Percentiles rank a stretch among this genome's conserved stretches.
Evolutionary conservation across 148 eudicot species (phyloP).

Genomic region (Persicaria tinctoria): DNA sequence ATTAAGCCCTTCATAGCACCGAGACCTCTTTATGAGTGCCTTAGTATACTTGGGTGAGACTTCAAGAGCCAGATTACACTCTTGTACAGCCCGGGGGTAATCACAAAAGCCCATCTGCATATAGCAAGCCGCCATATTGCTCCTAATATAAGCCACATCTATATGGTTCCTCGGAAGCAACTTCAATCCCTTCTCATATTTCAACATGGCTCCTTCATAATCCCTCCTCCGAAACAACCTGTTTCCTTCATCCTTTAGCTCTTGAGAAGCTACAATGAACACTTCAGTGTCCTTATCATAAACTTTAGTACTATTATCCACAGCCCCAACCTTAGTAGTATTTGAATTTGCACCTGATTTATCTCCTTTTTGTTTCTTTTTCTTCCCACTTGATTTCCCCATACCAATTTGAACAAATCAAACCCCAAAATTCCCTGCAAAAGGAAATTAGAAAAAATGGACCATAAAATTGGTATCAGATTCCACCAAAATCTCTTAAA

Average conservation of each 20-base stretch:
- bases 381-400: slow-evolving; percentile 63
- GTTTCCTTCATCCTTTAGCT: slow-evolving; percentile 85
- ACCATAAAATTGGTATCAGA: not conserved
- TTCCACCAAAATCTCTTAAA: not conserved
- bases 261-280: slow-evolving; percentile 65
- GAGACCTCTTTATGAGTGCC: slow-evolving; percentile 87
- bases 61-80: slow-evolving; percentile 94
- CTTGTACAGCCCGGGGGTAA: slow-evolving; percentile 85
- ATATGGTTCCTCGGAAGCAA: slow-evolving; percentile 80
- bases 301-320: slow-evolving; percentile 34
- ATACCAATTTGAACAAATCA: slow-evolving; percentile 33
- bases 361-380: slow-evolving; percentile 34
- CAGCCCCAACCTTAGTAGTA: slow-evolving; percentile 25
- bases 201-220: slow-evolving; percentile 77
- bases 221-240: slow-evolving; percentile 78
- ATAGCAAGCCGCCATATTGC: slow-evolving; percentile 87
- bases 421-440: slow-evolving; percentile 13
- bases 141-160: slow-evolving; percentile 76
- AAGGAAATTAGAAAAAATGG: not conserved
- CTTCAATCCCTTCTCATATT: slow-evolving; percentile 80
- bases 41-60: slow-evolving; percentile 80
- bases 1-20: slow-evolving; percentile 82
- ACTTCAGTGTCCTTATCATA: slow-evolving; percentile 62
- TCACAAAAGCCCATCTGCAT: slow-evolving; percentile 89
- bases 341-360: slow-evolving; percentile 27